Base-by-base conservation (phyloP, 306 rosid species). In the Castanea mollissima region DNA sequence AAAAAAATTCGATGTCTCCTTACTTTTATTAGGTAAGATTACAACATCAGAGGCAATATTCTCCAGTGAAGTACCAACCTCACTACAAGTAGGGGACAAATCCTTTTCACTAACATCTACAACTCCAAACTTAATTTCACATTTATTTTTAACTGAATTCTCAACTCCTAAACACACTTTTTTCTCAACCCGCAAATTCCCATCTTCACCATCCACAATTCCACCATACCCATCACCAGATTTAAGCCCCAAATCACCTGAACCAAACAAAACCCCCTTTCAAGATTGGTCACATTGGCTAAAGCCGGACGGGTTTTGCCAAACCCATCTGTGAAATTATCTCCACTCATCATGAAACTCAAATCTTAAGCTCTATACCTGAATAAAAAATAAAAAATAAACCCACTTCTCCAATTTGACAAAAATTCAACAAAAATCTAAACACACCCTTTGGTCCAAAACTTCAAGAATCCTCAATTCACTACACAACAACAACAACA, bases 231-330 rank as follows among this genome's bases (percentile, higher is more conserved):
- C 84, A 74, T 81, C 72, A 34, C 80, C 67, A 73, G 89, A 80
- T 79, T 88, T 77, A 32, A 57, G 19, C 1, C 51, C 79, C 0
- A 81, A 76, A 81, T 83, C 86, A 56, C 80, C 82, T 60, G 85
- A 84, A 72, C 85, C 69, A 68, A 59, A 76, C 20, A 90, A 83
- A 92, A 71, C 0, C 86, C 78, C 56, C 97, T 83, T 69, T 92
- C 91, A 0, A 84, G 88, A 72, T 95, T 95, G 5, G 97, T 87
- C 80, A 87, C 55, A 72, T 95, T 89, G 1, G 86, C 60, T 1
- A 94, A 88, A 70, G 44, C 95, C 15, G 80, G 65, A 5, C 96
- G 97, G 81, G 77, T 14, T 78, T 81, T 88, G 51, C 60, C n/a
- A 54, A 76, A 54, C 78, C 77, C 82, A 54, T 85, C 87, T 29